Evolutionary conservation across 768 basidiomycete species (phyloP).

Genomic region (Pisolithus microcarpus): DNA sequence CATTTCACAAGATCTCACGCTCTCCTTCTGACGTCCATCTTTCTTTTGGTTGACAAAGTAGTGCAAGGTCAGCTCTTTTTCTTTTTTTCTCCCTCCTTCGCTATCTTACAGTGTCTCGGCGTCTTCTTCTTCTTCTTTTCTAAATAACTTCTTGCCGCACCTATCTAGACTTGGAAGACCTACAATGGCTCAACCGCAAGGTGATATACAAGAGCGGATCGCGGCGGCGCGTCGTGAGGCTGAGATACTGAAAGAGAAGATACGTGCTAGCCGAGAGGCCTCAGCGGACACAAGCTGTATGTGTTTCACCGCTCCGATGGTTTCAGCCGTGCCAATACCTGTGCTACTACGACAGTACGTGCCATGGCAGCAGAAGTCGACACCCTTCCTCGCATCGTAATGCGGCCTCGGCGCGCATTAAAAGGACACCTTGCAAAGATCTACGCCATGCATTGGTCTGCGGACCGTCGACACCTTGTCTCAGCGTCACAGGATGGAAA

Average conservation of each 20-base stretch:
- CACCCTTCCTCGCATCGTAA: conserved; percentile 90
- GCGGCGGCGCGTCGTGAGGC: conserved; percentile 95
- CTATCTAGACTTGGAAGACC: conserved; percentile 4
- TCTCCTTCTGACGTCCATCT: conserved; percentile 12
- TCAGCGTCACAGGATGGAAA: conserved; percentile 99
- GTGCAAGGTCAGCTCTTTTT: conserved; percentile 24
- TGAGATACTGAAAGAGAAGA: conserved; percentile 97
- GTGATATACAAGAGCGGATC: conserved; percentile 87
- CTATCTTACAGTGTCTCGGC: too few relatives aligned
- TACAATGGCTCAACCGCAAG: conserved; percentile 70
- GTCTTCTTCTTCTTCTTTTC: background rate
- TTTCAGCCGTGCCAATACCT: conserved; percentile 11
- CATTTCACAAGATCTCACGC: conserved; percentile 21
- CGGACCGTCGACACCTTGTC: conserved; percentile 93
- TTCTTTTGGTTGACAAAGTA: conserved; percentile 23
- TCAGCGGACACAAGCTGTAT: conserved; percentile 95
- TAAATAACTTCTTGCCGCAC: background rate
- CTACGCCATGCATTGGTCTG: conserved; percentile 99
- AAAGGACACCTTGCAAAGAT: conserved; percentile 99
- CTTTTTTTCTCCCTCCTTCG: background rate
- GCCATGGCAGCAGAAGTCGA: conserved; percentile 99
- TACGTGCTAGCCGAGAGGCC: conserved; percentile 90
- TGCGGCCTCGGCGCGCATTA: conserved; percentile 92
- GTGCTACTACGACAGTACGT: conserved; percentile 53
- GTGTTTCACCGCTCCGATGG: conserved; percentile 28